Conservation (phyloP, 2,329 filamentous ascomycete genomes). For the Cladosporium sp. region DNA sequence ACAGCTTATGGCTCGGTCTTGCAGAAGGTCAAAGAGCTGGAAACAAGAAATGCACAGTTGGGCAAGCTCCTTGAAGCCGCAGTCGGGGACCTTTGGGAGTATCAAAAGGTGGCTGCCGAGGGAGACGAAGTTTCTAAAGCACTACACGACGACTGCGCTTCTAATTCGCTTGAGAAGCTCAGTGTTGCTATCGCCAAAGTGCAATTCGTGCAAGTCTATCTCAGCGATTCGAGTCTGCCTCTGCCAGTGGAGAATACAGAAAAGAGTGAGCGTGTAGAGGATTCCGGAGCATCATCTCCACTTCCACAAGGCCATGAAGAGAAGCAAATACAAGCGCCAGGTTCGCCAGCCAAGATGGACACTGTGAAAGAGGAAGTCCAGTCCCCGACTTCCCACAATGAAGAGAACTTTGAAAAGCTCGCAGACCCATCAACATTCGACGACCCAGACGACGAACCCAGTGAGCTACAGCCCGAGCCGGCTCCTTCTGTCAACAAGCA, state of each 20-base stretch:
- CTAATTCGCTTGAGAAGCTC: slow-evolving; percentile 37
- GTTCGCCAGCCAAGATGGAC: not conserved
- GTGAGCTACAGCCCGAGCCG: not conserved
- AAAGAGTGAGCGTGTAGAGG: not conserved
- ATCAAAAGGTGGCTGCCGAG: slow-evolving; percentile 46
- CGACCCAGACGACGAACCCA: slow-evolving; percentile 6
- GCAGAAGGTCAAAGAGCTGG: slow-evolving; percentile 46
- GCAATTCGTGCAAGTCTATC: slow-evolving; percentile 48
- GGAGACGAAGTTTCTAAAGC: slow-evolving; percentile 32
- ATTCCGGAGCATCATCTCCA: slow-evolving; percentile 8
- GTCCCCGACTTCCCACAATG: not conserved
- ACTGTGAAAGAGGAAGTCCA: not conserved
- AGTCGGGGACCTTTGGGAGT: slow-evolving; percentile 57
- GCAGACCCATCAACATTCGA: slow-evolving; percentile 19
- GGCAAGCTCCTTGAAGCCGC: slow-evolving; percentile 65
- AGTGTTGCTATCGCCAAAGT: slow-evolving; percentile 47
- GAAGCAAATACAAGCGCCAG: not conserved
- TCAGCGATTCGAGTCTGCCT: slow-evolving; percentile 42
- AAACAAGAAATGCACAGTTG: slow-evolving; percentile 62
- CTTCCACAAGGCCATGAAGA: not conserved
- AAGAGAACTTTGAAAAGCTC: slow-evolving; percentile 2
- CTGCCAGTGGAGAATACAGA: slow-evolving; percentile 35
- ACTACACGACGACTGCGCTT: slow-evolving; percentile 5
- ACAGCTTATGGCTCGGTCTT: slow-evolving; percentile 31
- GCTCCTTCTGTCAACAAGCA: not conserved